Conservation (phyloP, 2,329 filamentous ascomycete species). For the Dactylellina leptospora region DNA sequence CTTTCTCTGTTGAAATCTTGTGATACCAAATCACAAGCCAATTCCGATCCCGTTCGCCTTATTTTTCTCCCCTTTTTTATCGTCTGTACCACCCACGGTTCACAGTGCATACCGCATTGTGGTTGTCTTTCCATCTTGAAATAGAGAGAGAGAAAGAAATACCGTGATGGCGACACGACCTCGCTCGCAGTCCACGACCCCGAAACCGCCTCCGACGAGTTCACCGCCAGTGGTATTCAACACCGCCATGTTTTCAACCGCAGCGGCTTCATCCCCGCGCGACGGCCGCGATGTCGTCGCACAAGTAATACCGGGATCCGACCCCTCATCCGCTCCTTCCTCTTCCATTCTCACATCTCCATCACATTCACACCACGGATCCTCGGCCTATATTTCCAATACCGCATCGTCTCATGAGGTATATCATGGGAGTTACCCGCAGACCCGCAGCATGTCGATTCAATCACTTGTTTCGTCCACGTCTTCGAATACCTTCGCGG, state of each 20-base stretch:
- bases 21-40: too few relatives aligned
- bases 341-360: slow-evolving; percentile 4
- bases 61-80: too few relatives aligned
- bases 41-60: too few relatives aligned
- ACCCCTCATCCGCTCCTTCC: slow-evolving; percentile 8
- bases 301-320: slow-evolving; percentile 32
- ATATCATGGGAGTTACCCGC: slow-evolving; percentile 1
- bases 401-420: background rate
- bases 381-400: background rate
- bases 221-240: slow-evolving; percentile 24
- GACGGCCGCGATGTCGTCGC: slow-evolving; percentile 23
- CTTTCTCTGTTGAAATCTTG: too few relatives aligned
- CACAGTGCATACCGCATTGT: too few relatives aligned
- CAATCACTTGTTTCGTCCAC: slow-evolving; percentile 46
- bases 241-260: slow-evolving; percentile 44
- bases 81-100: too few relatives aligned
- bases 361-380: slow-evolving; percentile 5
- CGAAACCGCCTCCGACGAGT: slow-evolving; percentile 34
- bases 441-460: slow-evolving; percentile 51
- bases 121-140: too few relatives aligned
- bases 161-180: slow-evolving; percentile 41
- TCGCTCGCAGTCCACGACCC: slow-evolving; percentile 44
- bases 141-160: too few relatives aligned
- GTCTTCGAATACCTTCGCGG: slow-evolving; percentile 38
- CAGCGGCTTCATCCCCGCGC: slow-evolving; percentile 17